Evolutionary conservation across 176 grass and related monocot genomes (phyloP).

Genomic region (Aegilops bicornis): DNA sequence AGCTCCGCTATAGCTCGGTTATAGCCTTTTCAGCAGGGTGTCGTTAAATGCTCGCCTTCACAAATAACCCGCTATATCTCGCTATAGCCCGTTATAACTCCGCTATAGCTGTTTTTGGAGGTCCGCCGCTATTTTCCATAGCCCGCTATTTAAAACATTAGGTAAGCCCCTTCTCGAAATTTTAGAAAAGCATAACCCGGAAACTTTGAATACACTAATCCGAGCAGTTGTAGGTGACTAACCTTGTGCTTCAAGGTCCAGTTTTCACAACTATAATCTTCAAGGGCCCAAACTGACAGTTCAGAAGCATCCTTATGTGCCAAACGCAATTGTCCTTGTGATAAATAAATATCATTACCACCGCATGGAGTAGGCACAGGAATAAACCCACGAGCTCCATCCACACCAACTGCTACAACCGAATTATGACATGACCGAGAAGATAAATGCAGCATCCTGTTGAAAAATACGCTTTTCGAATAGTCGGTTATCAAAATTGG

Average conservation of each 20-base stretch:
- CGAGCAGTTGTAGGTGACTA: background rate
- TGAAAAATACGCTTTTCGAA: background rate
- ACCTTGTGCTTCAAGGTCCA: background rate
- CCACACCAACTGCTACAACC: background rate
- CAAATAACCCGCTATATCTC: too few species aligned
- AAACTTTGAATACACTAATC: background rate
- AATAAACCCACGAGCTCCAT: background rate
- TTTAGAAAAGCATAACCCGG: too few species aligned
- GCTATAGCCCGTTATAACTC: too few species aligned
- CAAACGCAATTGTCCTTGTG: background rate
- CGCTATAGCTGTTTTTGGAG: too few species aligned
- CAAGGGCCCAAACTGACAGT: background rate
- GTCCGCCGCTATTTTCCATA: too few species aligned
- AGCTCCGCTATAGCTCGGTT: too few species aligned
- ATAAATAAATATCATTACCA: background rate
- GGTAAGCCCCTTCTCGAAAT: too few species aligned
- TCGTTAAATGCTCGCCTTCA: too few species aligned
- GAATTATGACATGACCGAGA: background rate
- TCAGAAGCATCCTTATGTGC: background rate
- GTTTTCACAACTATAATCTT: background rate
- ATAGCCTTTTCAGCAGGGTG: too few species aligned
- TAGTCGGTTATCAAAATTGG: background rate
- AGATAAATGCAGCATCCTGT: background rate
- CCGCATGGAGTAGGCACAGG: background rate
- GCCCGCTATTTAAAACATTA: too few species aligned